Conservation (phyloP, 2,329 filamentous ascomycete genomes). For the Ceratocystiopsis brevicomis region DNA sequence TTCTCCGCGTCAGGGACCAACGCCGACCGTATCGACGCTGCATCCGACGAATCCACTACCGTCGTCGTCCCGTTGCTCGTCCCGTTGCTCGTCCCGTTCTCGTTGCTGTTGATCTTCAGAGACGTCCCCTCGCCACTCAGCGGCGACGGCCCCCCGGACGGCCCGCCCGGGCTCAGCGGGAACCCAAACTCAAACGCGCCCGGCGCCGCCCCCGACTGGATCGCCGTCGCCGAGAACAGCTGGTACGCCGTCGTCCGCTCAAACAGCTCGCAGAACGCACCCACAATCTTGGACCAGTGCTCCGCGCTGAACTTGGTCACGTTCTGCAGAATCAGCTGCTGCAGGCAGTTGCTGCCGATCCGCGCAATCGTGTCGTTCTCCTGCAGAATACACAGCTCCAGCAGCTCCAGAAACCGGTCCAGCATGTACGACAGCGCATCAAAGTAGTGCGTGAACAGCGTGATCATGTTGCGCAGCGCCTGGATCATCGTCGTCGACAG, state of each 20-base stretch:
- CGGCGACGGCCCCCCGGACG: conserved; percentile 34
- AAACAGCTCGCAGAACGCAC: conserved; percentile 89
- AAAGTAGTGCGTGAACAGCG: conserved; percentile 96
- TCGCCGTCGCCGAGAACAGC: conserved; percentile 66
- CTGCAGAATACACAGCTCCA: conserved; percentile 93
- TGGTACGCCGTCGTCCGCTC: conserved; percentile 87
- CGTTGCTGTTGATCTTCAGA: conserved; percentile 38
- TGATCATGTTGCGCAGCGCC: conserved; percentile 93
- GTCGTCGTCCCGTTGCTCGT: conserved; percentile 12
- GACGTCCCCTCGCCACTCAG: conserved; percentile 17
- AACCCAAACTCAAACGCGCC: conserved; percentile 34
- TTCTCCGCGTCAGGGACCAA: conserved; percentile 13
- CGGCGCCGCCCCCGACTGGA: conserved; percentile 31
- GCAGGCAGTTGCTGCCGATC: conserved; percentile 94
- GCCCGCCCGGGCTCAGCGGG: conserved; percentile 20
- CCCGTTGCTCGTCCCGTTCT: too few relatives aligned
- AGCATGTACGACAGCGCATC: conserved; percentile 94
- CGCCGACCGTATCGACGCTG: conserved; percentile 11
- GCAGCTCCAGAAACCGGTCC: conserved; percentile 82
- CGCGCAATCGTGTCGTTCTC: conserved; percentile 97
- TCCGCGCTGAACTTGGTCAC: conserved; percentile 73
- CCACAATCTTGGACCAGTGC: conserved; percentile 90
- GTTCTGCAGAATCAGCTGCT: conserved; percentile 91
- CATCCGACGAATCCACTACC: conserved; percentile 15
- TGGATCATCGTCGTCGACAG: conserved; percentile 99